Evolutionary conservation across 148 eudicot genomes (phyloP), one percentile per base, ranked within the genome.

Genomic region (Silene conica): DNA sequence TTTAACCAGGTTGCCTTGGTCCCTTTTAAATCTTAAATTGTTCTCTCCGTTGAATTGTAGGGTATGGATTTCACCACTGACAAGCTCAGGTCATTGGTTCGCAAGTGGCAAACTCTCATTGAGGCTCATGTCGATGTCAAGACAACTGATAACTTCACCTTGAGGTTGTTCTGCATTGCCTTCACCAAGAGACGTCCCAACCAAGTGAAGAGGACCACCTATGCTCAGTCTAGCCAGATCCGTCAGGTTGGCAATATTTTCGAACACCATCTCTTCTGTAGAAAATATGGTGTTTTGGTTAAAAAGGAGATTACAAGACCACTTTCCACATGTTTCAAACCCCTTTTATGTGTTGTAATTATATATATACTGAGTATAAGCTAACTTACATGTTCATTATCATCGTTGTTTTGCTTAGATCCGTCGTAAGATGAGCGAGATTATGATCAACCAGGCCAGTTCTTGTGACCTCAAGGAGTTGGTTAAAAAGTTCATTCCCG

Each of bases 71-170:
- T 88, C 76, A 88, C 96, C 26, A 87, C 89, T 2, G 88, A 90
- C 74, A 88, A 88, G 80, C 63, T 90, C 78, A 87, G 92, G 83
- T 88, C 96, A 18, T 81, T 90, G 20, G 96, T 88, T 10, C 83
- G 85, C 66, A 88, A 90, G 65, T 86, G 96, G 96, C 89, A 90
- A 63, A 80, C 96, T 20, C 72, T 90, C 75, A 90, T 90, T 25
- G 92, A 90, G 78, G 90, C 96, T 43, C 96, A 90, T 81, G 92
- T 90, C 15, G 92, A 90, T 85, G 96, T 90, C 19, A 90, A 90
- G 69, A 90, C 96, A 13, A 90, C 96, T 1, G 90, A 90, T 65
- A 85, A 72, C 79, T 90, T 62, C 73, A 90, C 90, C 38, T 75
- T 90, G 7, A 79, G 92, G 61, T 72, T 90, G 90, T 90, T 90